Base-by-base conservation (phyloP, 768 basidiomycete species). In the Termitomyces sp. region DNA sequence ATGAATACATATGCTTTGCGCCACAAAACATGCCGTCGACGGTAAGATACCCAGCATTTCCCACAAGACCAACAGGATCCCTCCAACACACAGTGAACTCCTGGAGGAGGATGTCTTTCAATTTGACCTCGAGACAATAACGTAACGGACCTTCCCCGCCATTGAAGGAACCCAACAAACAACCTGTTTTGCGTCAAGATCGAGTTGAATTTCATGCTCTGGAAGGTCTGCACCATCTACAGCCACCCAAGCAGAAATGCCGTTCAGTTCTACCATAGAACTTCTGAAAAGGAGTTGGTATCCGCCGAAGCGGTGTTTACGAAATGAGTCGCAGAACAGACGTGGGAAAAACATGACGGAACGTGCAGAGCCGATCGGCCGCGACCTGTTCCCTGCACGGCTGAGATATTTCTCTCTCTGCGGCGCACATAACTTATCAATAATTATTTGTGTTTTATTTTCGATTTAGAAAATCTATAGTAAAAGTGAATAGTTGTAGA, bases 21-120 rank as follows among this genome's bases (percentile, higher is more conserved):
- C 58, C 58, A 56, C 58, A 59, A 6, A 54, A 54, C 16, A 28
- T 56, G 20, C 54, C 58, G 35, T 59, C 54, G 18, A 59, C 54
- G 18, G 22, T 22, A n/a, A 59, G 54, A 46, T 59, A 55, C 5
- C 58, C 54, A 6, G 33, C 58, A 40, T 35, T 51, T 1, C 42
- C 43, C 8, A 51, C 24, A 7, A 56, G 22, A 16, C 58, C 58
- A 9, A 56, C 8, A 5, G 54, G 54, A 20, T 59, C 47, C 16
- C 36, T 55, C 58, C 58, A 59, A 43, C 54, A 54, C 3, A 59
- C 54, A 30, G 54, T 52, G 35, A 59, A 59, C 26, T 45, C 28
- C 58, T 59, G 44, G 5, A 24, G 7, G 38, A 26, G 5, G 13
- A 48, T 40, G 22, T 30, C 12, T 36, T 18, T 20, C 14, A 36